These are phyloP conservation scores for Isatis lusitanica DNA, from an alignment of 441 rosid genomes.

Conservation along the genomic window DNA sequence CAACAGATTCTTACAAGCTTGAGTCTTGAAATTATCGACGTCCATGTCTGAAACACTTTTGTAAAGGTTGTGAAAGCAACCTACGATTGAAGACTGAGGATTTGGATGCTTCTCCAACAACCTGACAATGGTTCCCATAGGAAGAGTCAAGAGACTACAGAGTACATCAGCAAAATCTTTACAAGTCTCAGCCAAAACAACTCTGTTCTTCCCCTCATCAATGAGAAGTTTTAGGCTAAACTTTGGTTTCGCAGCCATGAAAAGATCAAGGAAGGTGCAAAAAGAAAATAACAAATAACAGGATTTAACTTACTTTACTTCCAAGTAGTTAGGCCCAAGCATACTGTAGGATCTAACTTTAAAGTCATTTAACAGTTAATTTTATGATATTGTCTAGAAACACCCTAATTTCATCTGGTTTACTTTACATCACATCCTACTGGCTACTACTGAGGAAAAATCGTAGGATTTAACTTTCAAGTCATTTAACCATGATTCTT, in stretches of 20 bases:
- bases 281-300: not conserved
- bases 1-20: slow-evolving; percentile 7
- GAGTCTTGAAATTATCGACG: not conserved
- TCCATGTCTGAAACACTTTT: slow-evolving; percentile 26
- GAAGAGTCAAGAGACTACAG: slow-evolving; percentile 24
- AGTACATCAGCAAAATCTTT: slow-evolving; percentile 30
- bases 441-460: not conserved
- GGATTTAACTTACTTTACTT: not conserved
- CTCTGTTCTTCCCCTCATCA: slow-evolving; percentile 24
- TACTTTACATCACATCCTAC: not conserved
- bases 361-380: not conserved
- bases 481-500: slow-evolving; percentile 5
- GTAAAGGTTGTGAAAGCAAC: slow-evolving; percentile 36
- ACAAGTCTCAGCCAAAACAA: slow-evolving; percentile 27
- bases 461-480: not conserved
- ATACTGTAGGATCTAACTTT: not conserved
- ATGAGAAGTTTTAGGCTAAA: slow-evolving; percentile 21
- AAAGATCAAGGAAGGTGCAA: not conserved
- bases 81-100: slow-evolving; percentile 1
- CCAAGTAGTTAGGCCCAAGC: not conserved
- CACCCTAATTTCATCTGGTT: not conserved
- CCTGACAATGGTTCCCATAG: slow-evolving; percentile 33
- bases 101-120: slow-evolving; percentile 19
- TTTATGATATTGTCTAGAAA: not conserved
- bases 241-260: slow-evolving; percentile 16